phyloP scores from a whole-genome alignment of 169 alveolate species.

The Babesia caballi region DNA sequence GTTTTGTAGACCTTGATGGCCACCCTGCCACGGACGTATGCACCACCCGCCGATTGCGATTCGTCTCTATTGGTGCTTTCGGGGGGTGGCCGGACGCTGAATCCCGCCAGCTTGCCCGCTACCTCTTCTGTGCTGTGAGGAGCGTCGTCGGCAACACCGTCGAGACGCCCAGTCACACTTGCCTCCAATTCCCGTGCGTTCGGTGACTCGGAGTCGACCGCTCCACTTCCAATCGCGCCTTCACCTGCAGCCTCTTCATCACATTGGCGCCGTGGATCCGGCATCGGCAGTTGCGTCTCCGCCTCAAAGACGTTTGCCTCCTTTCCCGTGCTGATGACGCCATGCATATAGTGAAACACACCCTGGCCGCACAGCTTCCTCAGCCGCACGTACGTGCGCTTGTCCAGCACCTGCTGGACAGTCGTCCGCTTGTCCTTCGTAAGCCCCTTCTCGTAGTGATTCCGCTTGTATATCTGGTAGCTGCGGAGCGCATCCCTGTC shows the following conservation, averaged over 20 bases:
- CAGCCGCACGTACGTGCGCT: slow-evolving; percentile 89
- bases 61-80: neutral
- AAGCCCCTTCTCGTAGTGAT: slow-evolving; percentile 74
- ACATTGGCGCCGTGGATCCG: too few relatives aligned
- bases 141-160: neutral
- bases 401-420: slow-evolving; percentile 94
- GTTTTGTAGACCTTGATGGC: slow-evolving; percentile 98
- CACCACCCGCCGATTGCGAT: too few relatives aligned
- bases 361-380: slow-evolving; percentile 87
- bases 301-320: slow-evolving; percentile 96
- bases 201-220: slow-evolving; percentile 86
- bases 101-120: neutral
- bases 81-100: neutral
- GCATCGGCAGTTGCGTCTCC: slow-evolving; percentile 50
- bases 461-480: slow-evolving; percentile 45
- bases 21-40: slow-evolving; percentile 68
- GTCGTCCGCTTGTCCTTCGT: slow-evolving; percentile 95
- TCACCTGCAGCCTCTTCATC: slow-evolving; percentile 11
- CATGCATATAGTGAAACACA: slow-evolving; percentile 88
- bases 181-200: slow-evolving; percentile 76
- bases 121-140: neutral
- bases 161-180: neutral
- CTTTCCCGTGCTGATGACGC: slow-evolving; percentile 96
- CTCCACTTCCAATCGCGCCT: neutral
- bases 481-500: slow-evolving; percentile 17